Percentiles rank a stretch among this genome's conserved stretches.
These are phyloP conservation scores for Globisporangium acanthophoron DNA, from an alignment of 352 stramenopile genomes.

Conservation along the genomic window DNA sequence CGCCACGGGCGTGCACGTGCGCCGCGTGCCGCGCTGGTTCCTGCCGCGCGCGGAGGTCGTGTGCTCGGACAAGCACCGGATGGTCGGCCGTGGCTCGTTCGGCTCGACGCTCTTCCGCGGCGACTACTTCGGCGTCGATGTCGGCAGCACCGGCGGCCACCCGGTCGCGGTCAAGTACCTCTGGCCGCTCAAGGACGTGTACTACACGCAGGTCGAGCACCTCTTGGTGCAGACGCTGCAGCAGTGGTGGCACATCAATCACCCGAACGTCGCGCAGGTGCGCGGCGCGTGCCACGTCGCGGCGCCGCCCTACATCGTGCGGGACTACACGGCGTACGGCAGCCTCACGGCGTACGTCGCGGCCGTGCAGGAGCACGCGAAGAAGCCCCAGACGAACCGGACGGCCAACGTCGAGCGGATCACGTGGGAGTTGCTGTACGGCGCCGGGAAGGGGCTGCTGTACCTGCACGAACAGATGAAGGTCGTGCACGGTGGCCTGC, in stretches of 20 bases:
- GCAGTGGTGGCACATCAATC: conserved; percentile 41
- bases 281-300: conserved; percentile 51
- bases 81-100: conserved; percentile 38
- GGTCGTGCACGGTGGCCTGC: conserved; percentile 50
- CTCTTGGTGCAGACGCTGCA: conserved; percentile 41
- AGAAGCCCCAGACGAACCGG: conserved; percentile 20
- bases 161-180: conserved; percentile 45
- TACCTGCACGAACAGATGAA: conserved; percentile 54
- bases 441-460: conserved; percentile 50
- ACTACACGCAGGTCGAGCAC: conserved; percentile 48
- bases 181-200: conserved; percentile 31
- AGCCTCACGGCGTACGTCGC: conserved; percentile 45
- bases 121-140: conserved; percentile 42
- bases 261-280: conserved; percentile 58
- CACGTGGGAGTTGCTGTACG: conserved; percentile 53
- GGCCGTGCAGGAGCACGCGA: conserved; percentile 31
- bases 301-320: conserved; percentile 41
- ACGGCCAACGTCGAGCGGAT: conserved; percentile 30
- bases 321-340: conserved; percentile 56
- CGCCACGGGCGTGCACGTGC: conserved; percentile 38
- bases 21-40: conserved; percentile 59
- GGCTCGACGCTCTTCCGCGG: conserved; percentile 45
- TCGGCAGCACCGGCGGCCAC: conserved; percentile 19
- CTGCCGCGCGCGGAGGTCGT: conserved; percentile 41
- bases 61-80: conserved; percentile 29